Conservation (phyloP, 2,329 filamentous ascomycete species). For the Xylaria sp. region DNA sequence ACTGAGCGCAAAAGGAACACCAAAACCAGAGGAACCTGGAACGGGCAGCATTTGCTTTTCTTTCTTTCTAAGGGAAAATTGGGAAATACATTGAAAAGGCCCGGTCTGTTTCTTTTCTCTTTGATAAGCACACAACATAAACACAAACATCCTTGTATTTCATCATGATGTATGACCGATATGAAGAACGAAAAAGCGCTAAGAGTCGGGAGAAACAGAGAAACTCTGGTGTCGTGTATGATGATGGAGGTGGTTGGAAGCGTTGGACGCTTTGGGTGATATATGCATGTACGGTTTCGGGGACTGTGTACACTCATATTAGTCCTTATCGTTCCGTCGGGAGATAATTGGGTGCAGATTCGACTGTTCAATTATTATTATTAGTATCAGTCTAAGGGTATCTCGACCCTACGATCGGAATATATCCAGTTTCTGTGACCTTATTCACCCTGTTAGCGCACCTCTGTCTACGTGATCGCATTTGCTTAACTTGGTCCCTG, state of each 20-base stretch:
- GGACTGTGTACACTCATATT: neutral
- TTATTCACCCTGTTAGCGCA: neutral
- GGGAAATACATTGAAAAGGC: slow-evolving; percentile 7
- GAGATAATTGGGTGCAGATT: neutral
- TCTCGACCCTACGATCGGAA: slow-evolving; percentile 9
- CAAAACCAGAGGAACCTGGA: slow-evolving; percentile 9
- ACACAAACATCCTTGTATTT: slow-evolving; percentile 17
- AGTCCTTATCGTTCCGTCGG: neutral
- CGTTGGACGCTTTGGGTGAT: neutral
- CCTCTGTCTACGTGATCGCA: neutral
- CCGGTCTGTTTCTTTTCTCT: slow-evolving; percentile 9
- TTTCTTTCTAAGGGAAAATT: slow-evolving; percentile 1
- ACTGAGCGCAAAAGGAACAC: slow-evolving; percentile 9
- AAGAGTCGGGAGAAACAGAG: neutral
- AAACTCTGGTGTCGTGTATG: slow-evolving; percentile 28
- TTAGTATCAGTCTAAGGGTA: neutral
- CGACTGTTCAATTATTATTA: slow-evolving; percentile 9
- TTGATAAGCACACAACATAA: neutral
- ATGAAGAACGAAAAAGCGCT: slow-evolving; percentile 25
- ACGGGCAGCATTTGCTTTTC: slow-evolving; percentile 12
- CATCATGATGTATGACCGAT: slow-evolving; percentile 34
- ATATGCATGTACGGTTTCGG: slow-evolving; percentile 5
- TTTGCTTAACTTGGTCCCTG: neutral
- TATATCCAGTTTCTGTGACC: neutral
- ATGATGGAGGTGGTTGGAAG: slow-evolving; percentile 7